Evolutionary conservation across 495 filamentous ascomycete species (phyloP).

Genomic region (Podospora pseudocomata): DNA sequence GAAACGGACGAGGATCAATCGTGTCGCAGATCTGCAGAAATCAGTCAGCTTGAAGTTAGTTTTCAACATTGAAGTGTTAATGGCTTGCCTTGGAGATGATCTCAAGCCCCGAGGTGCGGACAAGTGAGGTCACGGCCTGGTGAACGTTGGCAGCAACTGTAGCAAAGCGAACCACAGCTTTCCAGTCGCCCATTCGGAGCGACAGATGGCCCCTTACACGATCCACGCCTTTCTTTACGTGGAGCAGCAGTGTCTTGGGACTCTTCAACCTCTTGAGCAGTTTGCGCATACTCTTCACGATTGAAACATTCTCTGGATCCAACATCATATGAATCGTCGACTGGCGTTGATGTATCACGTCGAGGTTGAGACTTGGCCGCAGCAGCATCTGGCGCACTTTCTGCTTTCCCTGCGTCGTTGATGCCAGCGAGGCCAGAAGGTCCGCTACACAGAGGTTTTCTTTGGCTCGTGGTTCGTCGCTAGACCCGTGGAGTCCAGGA

Average conservation of each 20-base stretch:
- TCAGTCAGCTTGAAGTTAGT: constrained; percentile 7
- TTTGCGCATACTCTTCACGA: constrained; percentile 55
- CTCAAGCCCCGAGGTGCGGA: constrained; percentile 49
- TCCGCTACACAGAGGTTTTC: constrained; percentile 89
- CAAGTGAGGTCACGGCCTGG: constrained; percentile 60
- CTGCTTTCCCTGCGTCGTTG: constrained; percentile 74
- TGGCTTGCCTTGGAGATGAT: constrained; percentile 57
- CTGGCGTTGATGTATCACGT: constrained; percentile 70
- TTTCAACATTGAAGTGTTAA: neutral
- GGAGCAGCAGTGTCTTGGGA: constrained; percentile 63
- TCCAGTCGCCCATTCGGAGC: constrained; percentile 69
- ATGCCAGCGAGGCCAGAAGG: constrained; percentile 71
- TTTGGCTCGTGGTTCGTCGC: constrained; percentile 62
- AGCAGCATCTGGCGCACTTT: constrained; percentile 80
- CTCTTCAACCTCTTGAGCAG: constrained; percentile 74
- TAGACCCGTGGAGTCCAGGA: constrained; percentile 64
- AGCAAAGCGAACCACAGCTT: constrained; percentile 51
- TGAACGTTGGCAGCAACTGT: constrained; percentile 63
- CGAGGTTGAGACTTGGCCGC: constrained; percentile 66
- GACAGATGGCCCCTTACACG: constrained; percentile 53
- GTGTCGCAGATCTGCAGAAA: constrained; percentile 32
- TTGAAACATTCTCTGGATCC: constrained; percentile 61
- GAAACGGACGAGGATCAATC: constrained; percentile 53
- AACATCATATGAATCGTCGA: constrained; percentile 65
- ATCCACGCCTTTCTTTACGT: constrained; percentile 73